Evolutionary conservation across 768 basidiomycete species (phyloP), one percentile per base, ranked within the genome.

Genomic region (Suillus sp.): DNA sequence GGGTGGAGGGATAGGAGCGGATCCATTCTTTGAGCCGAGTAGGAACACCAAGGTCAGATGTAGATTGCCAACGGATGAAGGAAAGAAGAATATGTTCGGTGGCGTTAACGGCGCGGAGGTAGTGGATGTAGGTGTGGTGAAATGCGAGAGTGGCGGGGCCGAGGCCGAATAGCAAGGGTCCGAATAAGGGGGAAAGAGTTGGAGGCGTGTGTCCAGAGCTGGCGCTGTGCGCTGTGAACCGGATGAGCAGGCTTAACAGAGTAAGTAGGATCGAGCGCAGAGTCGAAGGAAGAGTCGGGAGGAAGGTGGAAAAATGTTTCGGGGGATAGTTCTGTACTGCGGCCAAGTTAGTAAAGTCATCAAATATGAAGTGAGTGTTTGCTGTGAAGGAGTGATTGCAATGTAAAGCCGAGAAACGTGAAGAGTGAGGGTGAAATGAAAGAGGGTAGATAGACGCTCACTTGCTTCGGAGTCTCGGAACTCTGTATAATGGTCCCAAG

Each of bases 31-130:
- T 90, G 65, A 97, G 86, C n/a, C 92, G 86, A 16, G 86, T 85
- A 2, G 96, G 96, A 10, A 95, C 85, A 2, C 88, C 87, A 5
- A 89, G 82, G 16, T 72, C 74, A 32, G 63, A 66, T 61, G 69
- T 73, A 45, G 40, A 54, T 68, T 93, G 89, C 80, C 88, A 91
- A 35, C 96, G 87, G 63, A 99, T 89, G 74, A 90, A 96, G 0
- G 93, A 84, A 14, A 99, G 84, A n/a, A 98, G 79, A 56, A 99
- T 80, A 67, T 99, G 96, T 72, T 99, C 96, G 69, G 91, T 92
- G 1, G 96, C 96, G 40, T 89, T 86, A 4, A 90, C 89, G 18
- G 92, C 83, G 51, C 91, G 88, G 37, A 96, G 85, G 73, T 94
- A 99, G 66, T 83, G 80, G 25, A 79, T 70, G 71, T 92, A 92